Evolutionary conservation across 2,329 filamentous ascomycete genomes (phyloP).

Genomic region (Apiospora pterosperma): DNA sequence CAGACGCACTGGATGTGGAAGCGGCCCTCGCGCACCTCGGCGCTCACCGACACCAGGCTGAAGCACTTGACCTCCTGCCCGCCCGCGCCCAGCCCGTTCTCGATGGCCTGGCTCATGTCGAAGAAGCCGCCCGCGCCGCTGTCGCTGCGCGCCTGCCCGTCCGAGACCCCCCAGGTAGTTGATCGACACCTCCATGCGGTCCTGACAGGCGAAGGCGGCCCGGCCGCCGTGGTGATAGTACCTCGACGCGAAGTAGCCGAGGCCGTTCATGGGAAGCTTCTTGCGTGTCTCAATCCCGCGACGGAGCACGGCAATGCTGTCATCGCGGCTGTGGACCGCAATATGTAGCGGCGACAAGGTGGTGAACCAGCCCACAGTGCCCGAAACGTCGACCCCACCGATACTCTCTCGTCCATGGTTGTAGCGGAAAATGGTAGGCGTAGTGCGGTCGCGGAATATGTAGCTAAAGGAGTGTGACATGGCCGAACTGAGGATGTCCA

Average conservation of each 20-base stretch:
- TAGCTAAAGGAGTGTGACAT: slow-evolving; percentile 26
- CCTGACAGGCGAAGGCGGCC: slow-evolving; percentile 2
- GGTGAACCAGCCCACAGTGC: slow-evolving; percentile 44
- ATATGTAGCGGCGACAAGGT: slow-evolving; percentile 31
- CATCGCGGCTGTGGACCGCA: slow-evolving; percentile 3
- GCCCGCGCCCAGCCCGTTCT: slow-evolving; percentile 4
- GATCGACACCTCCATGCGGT: slow-evolving; percentile 6
- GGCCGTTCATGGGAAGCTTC: slow-evolving; percentile 7
- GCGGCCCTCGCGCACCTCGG: slow-evolving; percentile 4
- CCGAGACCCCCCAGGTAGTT: slow-evolving; percentile 7
- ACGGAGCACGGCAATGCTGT: slow-evolving; percentile 4
- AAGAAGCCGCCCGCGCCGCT: slow-evolving; percentile 2
- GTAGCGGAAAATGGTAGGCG: slow-evolving; percentile 36
- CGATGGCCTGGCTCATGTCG: slow-evolving; percentile 7
- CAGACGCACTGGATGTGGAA: slow-evolving; percentile 5
- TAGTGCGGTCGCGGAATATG: slow-evolving; percentile 28
- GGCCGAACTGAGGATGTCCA: slow-evolving; percentile 35
- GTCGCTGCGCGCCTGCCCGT: slow-evolving; percentile 4
- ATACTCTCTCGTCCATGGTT: slow-evolving; percentile 38
- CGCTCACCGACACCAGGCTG: slow-evolving; percentile 5
- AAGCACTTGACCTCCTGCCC: slow-evolving; percentile 7
- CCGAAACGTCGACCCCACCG: slow-evolving; percentile 30
- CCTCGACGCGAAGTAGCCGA: slow-evolving; percentile 7
- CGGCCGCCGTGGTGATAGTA: slow-evolving; percentile 5
- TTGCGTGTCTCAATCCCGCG: slow-evolving; percentile 5